A percentile compares a stretch with the other conserved stretches of the same genome.
Evolutionary conservation across 2,329 filamentous ascomycete species (phyloP).

Genomic region (Parastagonospora avenae): DNA sequence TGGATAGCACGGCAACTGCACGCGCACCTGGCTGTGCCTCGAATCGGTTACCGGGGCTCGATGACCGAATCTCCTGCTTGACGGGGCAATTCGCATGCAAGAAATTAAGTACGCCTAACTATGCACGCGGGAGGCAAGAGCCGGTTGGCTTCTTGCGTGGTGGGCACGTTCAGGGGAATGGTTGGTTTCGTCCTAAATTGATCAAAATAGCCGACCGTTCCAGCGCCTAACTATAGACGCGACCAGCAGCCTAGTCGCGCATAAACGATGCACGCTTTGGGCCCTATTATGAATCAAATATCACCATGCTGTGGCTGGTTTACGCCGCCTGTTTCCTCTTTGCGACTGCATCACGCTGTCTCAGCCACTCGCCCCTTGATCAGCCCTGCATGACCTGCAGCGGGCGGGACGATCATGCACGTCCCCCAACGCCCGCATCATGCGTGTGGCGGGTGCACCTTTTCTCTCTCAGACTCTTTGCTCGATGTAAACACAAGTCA

Average conservation of each 20-base stretch:
- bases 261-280: too few species aligned
- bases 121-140: constrained; percentile 12
- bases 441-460: too few species aligned
- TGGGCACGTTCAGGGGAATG: constrained; percentile 9
- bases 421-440: too few species aligned
- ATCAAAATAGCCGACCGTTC: constrained; percentile 3
- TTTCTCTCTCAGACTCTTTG: too few species aligned
- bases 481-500: too few species aligned
- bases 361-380: constrained; percentile 11
- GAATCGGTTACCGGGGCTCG: too few species aligned
- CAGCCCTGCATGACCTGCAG: constrained; percentile 5
- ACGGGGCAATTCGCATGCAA: constrained; percentile 13
- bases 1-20: constrained; percentile 15
- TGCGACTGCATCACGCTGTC: constrained; percentile 1
- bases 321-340: constrained; percentile 7
- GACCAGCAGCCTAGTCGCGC: too few species aligned
- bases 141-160: constrained; percentile 8
- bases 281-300: too few species aligned
- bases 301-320: too few species aligned
- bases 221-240: constrained; percentile 15
- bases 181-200: constrained; percentile 11
- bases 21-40: constrained; percentile 19
- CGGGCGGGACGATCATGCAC: constrained; percentile 1
- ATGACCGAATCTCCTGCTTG: too few species aligned
- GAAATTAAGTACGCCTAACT: constrained; percentile 16